phyloP scores from a whole-genome alignment of 805 yeast genomes.

The Sugiyamaella marilandica region DNA sequence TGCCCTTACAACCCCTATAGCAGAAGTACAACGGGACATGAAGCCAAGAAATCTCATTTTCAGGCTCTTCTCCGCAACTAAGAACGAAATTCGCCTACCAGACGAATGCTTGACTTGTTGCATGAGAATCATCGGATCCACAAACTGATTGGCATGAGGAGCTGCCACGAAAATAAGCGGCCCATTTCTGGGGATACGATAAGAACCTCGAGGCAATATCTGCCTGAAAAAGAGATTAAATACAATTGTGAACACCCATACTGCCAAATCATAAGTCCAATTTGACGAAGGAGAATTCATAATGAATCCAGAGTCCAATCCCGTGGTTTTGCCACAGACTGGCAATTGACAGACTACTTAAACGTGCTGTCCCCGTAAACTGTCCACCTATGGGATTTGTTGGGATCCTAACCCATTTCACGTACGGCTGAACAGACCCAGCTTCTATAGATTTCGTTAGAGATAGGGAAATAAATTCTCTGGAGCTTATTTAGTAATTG shows the following conservation, averaged over 20 bases:
- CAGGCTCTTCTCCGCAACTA: slow-evolving; percentile 81
- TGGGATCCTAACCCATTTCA: neutral
- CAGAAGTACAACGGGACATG: slow-evolving; percentile 66
- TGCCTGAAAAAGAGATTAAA: slow-evolving; percentile 80
- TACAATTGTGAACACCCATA: slow-evolving; percentile 36
- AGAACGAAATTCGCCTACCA: slow-evolving; percentile 66
- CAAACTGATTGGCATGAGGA: slow-evolving; percentile 96
- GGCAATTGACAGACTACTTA: too few species aligned
- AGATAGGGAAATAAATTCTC: too few species aligned
- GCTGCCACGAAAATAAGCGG: slow-evolving; percentile 93
- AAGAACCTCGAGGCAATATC: slow-evolving; percentile 83
- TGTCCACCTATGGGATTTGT: neutral
- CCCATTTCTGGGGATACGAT: slow-evolving; percentile 61
- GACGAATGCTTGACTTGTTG: slow-evolving; percentile 67
- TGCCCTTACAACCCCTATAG: slow-evolving; percentile 90
- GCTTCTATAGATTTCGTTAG: too few species aligned
- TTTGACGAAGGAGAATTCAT: neutral
- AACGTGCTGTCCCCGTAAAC: too few species aligned
- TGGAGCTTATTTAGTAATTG: too few species aligned
- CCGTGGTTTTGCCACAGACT: too few species aligned
- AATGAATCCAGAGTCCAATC: too few species aligned
- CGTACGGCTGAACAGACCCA: too few species aligned
- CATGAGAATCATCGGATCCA: slow-evolving; percentile 77
- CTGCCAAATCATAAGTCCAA: slow-evolving; percentile 34
- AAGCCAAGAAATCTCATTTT: slow-evolving; percentile 63